A percentile compares a stretch with the other conserved stretches of the same genome.
Conservation (phyloP, 1,139 yeast genomes). For the Starmera stellimalicola region DNA sequence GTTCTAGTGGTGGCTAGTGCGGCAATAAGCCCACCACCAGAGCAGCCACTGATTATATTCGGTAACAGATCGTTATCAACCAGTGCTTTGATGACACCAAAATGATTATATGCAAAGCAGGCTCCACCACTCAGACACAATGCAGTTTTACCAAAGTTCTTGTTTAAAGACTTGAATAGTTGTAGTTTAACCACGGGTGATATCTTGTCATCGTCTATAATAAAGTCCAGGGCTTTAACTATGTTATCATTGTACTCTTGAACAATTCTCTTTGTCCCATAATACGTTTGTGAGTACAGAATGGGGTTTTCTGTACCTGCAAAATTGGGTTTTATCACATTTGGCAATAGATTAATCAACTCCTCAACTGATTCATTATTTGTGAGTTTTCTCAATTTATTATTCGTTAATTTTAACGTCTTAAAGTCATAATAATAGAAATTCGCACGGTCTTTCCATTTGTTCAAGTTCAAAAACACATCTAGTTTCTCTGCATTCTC, state of each 20-base stretch:
- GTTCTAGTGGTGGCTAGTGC: conserved; percentile 66
- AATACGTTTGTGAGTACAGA: conserved; percentile 65
- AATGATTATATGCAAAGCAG: conserved; percentile 67
- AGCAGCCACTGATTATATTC: conserved; percentile 64
- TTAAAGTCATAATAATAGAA: conserved; percentile 64
- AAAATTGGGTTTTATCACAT: conserved; percentile 63
- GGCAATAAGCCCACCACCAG: conserved; percentile 79
- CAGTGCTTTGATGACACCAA: conserved; percentile 67
- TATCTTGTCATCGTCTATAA: conserved; percentile 32
- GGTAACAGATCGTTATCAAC: conserved; percentile 62
- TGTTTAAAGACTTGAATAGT: conserved; percentile 50
- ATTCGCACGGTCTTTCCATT: conserved; percentile 55
- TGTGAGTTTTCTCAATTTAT: conserved; percentile 30
- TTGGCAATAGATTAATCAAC: conserved; percentile 48
- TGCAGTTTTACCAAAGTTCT: conserved; percentile 67
- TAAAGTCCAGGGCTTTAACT: conserved; percentile 33
- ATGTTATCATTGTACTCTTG: conserved; percentile 48
- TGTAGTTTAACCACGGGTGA: conserved; percentile 33
- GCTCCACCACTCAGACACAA: conserved; percentile 76
- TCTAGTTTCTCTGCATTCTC: conserved; percentile 50
- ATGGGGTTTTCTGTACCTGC: conserved; percentile 72
- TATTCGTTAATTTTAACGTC: conserved; percentile 42
- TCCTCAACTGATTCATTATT: conserved; percentile 30
- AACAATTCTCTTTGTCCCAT: conserved; percentile 61
- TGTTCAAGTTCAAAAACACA: conserved; percentile 44